Base-by-base conservation (phyloP, 345 rosid species). In the Rhodamnia argentea region DNA sequence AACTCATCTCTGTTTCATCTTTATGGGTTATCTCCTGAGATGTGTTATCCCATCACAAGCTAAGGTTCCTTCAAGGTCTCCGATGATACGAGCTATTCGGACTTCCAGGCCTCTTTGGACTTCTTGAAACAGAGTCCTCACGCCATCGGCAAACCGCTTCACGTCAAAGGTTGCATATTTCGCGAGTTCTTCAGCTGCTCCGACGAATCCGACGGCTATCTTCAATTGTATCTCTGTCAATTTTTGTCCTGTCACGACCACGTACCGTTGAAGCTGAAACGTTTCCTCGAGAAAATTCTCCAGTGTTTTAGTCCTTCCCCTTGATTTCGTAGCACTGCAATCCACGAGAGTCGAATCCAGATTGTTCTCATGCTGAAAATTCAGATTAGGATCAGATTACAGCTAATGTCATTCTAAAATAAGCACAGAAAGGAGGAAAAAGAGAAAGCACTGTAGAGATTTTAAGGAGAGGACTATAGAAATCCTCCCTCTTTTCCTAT, bases 31-130 rank as follows among this genome's bases (percentile, higher is more conserved):
- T 89, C 90, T 89, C 85, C 94, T 91, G 86, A 92, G 87, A 51
- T 92, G 91, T 85, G 87, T 91, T 91, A 97, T 97, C 55, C 98
- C 99, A 24, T 97, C 95, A 53, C 98, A 92, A 87, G 99, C 99
- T 75, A 97, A 83, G 40, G 99, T 94, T 6, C 98, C 98, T 87
- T 91, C 98, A 82, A 97, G 93, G 83, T 97, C 99, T 76, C 99
- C 99, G 3, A 96, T 96, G 60, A 91, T 93, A 88, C 96, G 90
- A 58, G 99, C 92, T 90, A 96, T 97, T 76, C 97, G 93, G 86
- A 97, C 96, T 89, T 95, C 99, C 26, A 96, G 93, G 57, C 99
- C 98, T 86, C 98, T 93, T 55, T 97, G 99, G 85, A 97, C 93
- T 85, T 97, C 99, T 85, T 92, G 95, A 83, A 95, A 94, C 60